These are phyloP conservation scores for Hyaloperonospora brassicae DNA, from an alignment of 352 stramenopile species.

Conservation along the genomic window DNA sequence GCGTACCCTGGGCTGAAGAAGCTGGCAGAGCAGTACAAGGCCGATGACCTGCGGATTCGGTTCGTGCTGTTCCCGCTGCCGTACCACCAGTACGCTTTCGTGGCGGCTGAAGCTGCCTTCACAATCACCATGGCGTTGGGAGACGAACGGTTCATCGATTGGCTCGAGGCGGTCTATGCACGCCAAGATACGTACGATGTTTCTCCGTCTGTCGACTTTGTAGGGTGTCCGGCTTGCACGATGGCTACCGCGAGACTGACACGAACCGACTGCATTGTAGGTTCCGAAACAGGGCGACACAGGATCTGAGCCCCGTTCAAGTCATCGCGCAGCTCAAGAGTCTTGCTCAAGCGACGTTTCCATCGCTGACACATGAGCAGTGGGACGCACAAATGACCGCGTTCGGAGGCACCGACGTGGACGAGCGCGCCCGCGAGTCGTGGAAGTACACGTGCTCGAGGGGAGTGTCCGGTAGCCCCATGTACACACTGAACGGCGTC, in stretches of 20 bases:
- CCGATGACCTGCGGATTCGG: constrained; percentile 49
- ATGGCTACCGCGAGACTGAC: constrained; percentile 2
- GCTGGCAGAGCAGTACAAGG: constrained; percentile 43
- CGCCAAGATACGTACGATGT: constrained; percentile 59
- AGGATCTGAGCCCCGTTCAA: constrained; percentile 63
- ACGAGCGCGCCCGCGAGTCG: constrained; percentile 44
- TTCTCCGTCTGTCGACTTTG: neutral
- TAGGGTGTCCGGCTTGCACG: neutral
- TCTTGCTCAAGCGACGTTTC: constrained; percentile 62
- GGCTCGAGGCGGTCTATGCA: constrained; percentile 72
- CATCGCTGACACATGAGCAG: constrained; percentile 46
- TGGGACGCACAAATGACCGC: constrained; percentile 70
- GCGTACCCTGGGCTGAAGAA: constrained; percentile 62
- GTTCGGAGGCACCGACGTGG: constrained; percentile 61
- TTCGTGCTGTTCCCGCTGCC: constrained; percentile 74
- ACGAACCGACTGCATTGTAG: constrained; percentile 15
- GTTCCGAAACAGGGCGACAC: constrained; percentile 77
- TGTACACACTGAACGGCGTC: constrained; percentile 77
- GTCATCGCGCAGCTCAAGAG: constrained; percentile 49
- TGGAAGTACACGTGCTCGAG: constrained; percentile 82
- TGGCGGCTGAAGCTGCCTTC: constrained; percentile 49
- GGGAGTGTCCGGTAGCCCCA: constrained; percentile 59
- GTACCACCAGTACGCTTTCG: constrained; percentile 72
- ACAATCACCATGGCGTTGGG: constrained; percentile 57
- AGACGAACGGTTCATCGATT: constrained; percentile 46